Evolutionary conservation across 1,284 basidiomycete species (phyloP).

Genomic region (Austroboletus niveus): DNA sequence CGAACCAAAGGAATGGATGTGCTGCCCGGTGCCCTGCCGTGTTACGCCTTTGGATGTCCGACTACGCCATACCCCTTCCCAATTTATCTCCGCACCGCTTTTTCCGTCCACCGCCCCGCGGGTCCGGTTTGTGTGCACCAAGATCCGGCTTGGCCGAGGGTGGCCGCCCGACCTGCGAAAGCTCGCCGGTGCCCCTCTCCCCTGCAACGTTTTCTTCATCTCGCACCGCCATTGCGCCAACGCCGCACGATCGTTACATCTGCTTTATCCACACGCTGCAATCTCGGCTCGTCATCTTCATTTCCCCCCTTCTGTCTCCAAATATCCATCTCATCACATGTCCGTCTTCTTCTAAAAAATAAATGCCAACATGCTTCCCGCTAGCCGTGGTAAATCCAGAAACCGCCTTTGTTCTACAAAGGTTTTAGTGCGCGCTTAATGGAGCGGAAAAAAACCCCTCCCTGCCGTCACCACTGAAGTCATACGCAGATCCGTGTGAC

Average conservation of each 20-base stretch:
- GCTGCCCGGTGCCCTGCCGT: constrained; percentile 27
- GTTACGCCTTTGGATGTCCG: constrained; percentile 13
- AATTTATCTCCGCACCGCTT: constrained; percentile 26
- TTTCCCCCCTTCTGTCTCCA: constrained; percentile 14
- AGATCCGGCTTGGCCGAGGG: constrained; percentile 32
- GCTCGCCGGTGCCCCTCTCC: constrained; percentile 13
- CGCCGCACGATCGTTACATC: constrained; percentile 29
- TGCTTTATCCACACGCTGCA: constrained; percentile 17
- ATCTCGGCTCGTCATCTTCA: constrained; percentile 27
- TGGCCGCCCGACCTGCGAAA: constrained; percentile 12
- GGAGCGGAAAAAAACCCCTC: constrained; percentile 13
- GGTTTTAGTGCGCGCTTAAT: constrained; percentile 25
- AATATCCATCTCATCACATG: constrained; percentile 29
- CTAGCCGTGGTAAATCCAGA: constrained; percentile 7
- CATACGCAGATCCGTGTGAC: constrained; percentile 34
- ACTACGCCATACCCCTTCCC: constrained; percentile 17
- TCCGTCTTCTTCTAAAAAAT: constrained; percentile 7
- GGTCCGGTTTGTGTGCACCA: constrained; percentile 23
- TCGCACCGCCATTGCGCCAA: constrained; percentile 22
- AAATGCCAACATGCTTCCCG: not conserved
- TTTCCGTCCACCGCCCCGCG: constrained; percentile 23
- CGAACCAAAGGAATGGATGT: constrained; percentile 13
- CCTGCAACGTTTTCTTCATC: constrained; percentile 35
- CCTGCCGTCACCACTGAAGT: constrained; percentile 30
- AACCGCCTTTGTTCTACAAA: constrained; percentile 18